phyloP scores from a whole-genome alignment of 2,329 filamentous ascomycete species.

The Anthostomella pinea region DNA sequence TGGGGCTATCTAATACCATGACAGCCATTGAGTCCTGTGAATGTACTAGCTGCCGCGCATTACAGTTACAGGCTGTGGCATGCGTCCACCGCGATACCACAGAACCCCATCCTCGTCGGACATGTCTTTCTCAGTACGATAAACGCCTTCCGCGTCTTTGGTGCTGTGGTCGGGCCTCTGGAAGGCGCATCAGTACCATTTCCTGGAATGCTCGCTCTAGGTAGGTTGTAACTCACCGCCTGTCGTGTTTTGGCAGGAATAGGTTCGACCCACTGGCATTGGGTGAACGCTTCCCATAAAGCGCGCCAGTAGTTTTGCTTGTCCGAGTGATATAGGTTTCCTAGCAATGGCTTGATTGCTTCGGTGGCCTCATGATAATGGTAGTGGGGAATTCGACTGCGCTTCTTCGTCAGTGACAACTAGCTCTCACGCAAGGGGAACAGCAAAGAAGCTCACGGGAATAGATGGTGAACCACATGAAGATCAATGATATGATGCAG shows the following conservation, averaged over 20 bases:
- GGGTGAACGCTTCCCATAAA: conserved; percentile 45
- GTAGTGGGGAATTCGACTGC: conserved; percentile 56
- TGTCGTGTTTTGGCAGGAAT: conserved; percentile 28
- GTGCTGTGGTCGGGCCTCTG: conserved; percentile 5
- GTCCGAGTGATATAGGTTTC: conserved; percentile 50
- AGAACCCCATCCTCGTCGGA: conserved; percentile 12
- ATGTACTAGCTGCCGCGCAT: too few species aligned
- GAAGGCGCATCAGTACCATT: background rate
- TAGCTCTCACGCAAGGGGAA: background rate
- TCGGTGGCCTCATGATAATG: conserved; percentile 57
- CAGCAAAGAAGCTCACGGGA: conserved; percentile 42
- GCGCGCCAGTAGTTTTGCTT: conserved; percentile 42
- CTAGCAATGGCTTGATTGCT: conserved; percentile 55
- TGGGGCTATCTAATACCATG: too few species aligned
- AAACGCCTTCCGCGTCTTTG: background rate
- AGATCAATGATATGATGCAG: conserved; percentile 65
- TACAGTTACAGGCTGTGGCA: conserved; percentile 6
- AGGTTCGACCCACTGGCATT: conserved; percentile 46
- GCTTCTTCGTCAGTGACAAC: background rate
- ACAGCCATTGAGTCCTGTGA: too few species aligned
- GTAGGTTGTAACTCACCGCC: conserved; percentile 10
- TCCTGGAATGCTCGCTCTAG: background rate
- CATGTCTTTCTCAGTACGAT: conserved; percentile 1
- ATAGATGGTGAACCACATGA: conserved; percentile 62
- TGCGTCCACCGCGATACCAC: conserved; percentile 11